Base-by-base conservation (phyloP, 2,329 filamentous ascomycete genomes). In the Colletotrichum tamarilloi region DNA sequence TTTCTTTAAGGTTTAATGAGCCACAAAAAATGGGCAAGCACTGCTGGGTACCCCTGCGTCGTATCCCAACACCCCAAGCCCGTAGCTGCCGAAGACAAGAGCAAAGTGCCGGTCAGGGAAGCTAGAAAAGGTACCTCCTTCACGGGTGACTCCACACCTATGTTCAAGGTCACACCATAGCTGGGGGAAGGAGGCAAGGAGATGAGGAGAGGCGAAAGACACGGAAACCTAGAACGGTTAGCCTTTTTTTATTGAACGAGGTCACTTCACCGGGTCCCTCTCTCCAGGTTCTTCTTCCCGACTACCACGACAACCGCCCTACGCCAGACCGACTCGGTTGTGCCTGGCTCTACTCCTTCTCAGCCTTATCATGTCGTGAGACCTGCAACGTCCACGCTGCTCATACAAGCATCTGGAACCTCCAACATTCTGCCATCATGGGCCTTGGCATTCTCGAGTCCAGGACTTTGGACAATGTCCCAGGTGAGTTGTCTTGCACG, bases 381-480 rank as follows among this genome's bases (percentile, higher is more conserved):
- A 46, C 4, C 35, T 14, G 12, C 53, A 8, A 65, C 71, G 26
- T 12, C 55, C 49, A 57, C 26, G 53, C 24, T 57, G 55, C 59
- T 53, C 22, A 30, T 58, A 38, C 30, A 19, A 42, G 35, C 49
- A 32, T 46, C 58, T 49, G 46, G 42, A 42, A 42, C 6, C 28
- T 22, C 62, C 16, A 55, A 49, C 30, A 63, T 19, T 52, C 46
- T 53, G 62, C 66, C 78, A 83, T 74, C 66, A 93, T 93, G 92
- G 91, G 91, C 57, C 87, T 97, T 75, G 93, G 94, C 64, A 90
- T 97, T 72, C 87, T 97, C 72, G 91, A 95, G 78, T 90, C 93
- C 79, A 86, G 80, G 78, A 86, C 87, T 78, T 87, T 91, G 76
- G 88, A 90, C 78, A 89, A 94, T 81, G 94, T 96, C 74, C 94